Base-by-base conservation (phyloP, 2,329 filamentous ascomycete genomes). In the Fusarium pseudoanthophilum region DNA sequence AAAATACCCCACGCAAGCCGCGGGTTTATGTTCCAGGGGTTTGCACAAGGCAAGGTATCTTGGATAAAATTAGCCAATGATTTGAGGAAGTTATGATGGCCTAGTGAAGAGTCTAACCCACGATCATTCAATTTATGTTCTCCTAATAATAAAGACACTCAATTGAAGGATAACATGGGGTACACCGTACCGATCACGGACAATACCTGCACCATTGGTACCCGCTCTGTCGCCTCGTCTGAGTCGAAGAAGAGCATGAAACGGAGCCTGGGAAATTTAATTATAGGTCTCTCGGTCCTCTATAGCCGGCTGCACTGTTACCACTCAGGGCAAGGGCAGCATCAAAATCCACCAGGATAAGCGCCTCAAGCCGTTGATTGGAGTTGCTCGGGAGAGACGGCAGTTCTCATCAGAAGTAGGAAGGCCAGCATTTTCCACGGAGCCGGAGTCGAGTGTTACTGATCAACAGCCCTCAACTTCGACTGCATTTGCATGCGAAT, bases 211-310 rank as follows among this genome's bases (percentile, higher is more conserved):
- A 64, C 32, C 53, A 66, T 49, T 48, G 40, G 58, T 75, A 60
- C 63, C 74, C 74, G 60, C 74, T 71, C 51, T 51, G 30, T 59
- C 60, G 61, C 70, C 60, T 75, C 62, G 66, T 67, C 68, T 74
- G 67, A 71, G 66, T 69, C 61, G 52, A 68, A 55, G 46, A 52
- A 69, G 51, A 37, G 66, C 64, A 69, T 64, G 58, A 69, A 63
- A 76, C 56, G 72, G 75, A 71, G 64, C 64, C 34, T 68, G 62
- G 60, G 67, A 61, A 74, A 71, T 71, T 77, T 77, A 78, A 78
- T 67, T 69, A 74, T 70, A 74, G 74, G 63, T 62, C 61, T 34
- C 37, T 32, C 30, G 36, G 36, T 68, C 43, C 55, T 55, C 40
- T 37, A 49, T 34, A 39, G 39, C 34, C 53, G 30, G 48, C 34